Evolutionary conservation across 352 stramenopile species (phyloP), one percentile per base, ranked within the genome.

Genomic region (Thraustotheca clavata): DNA sequence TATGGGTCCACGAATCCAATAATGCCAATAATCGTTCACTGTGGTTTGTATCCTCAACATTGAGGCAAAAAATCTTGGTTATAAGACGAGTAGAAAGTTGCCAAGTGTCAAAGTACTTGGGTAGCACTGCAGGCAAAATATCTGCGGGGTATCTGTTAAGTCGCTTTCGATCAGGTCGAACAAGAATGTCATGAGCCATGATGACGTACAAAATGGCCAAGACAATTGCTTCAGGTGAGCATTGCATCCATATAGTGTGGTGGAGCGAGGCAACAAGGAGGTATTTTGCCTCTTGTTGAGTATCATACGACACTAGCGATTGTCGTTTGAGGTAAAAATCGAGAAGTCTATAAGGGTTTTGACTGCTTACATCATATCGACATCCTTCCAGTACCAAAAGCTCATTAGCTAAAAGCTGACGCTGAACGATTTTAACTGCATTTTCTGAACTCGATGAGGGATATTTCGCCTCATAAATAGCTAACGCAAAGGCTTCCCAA

Each of bases 401-500:
- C 43, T 94, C 81, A 1, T 73, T 73, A 26, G 79, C 75, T 20
- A 91, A 49, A 8, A 92, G 67, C 22, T 88, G 81, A 0, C 73
- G 74, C 49, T 85, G 76, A 0, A 80, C 73, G 7, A 60, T 69
- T n/a, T 68, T 72, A n/a, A 78, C 88, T 1, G 55, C 29, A 3
- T 57, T 49, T 0, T 79, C 59, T 22, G 63, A 65, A 16, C 40
- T 31, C 8, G 49, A 22, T 2, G 11, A 46, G 3, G 67, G 38
- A 31, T 80, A 76, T 57, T 85, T 86, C 3, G 74, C 77, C 8
- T 73, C 80, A 49, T 91, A 89, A 3, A 89, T 81, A 67, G 88
- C 76, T 12, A 73, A 78, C 1, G 91, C 75, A 73, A 90, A 92
- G 0, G 75, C 73, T 1, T 67, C 59, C 78, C 79, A 92, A 8